A percentile compares a stretch with the other conserved stretches of the same genome.
Conservation (phyloP, 352 stramenopile species). For the Phytopythium ostracodes region DNA sequence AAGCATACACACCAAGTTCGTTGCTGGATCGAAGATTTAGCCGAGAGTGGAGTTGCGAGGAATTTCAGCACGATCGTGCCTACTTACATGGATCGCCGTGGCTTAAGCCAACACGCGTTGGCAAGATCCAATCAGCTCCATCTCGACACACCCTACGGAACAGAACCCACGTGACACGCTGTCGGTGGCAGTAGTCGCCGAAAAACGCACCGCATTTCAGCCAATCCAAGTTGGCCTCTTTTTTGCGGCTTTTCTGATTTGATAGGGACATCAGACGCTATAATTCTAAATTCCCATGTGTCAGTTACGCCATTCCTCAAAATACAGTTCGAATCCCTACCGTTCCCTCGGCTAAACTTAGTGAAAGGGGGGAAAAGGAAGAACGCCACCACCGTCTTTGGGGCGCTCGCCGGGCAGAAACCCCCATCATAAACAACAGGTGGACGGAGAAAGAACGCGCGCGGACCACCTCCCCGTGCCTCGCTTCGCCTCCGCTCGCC, state of each 20-base stretch:
- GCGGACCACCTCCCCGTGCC: background rate
- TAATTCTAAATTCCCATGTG: background rate
- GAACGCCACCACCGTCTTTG: background rate
- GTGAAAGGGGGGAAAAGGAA: background rate
- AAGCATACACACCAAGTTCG: no score
- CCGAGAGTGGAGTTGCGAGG: no score
- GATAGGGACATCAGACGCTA: background rate
- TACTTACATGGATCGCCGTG: no score
- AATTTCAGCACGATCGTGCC: no score
- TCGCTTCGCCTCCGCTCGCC: background rate
- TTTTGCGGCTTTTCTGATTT: background rate
- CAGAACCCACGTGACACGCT: background rate
- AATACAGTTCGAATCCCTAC: background rate
- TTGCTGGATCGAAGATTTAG: no score
- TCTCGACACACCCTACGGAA: no score
- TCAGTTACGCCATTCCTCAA: no score
- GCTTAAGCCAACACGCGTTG: no score
- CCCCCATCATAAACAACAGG: slow-evolving; percentile 8
- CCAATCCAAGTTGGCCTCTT: background rate
- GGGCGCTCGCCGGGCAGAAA: background rate
- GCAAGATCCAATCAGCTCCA: no score
- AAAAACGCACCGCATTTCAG: background rate
- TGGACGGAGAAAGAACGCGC: slow-evolving; percentile 8
- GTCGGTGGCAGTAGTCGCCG: background rate
- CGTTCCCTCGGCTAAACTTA: background rate